Evolutionary conservation across 148 eudicot genomes (phyloP).

Genomic region (Arbutus unedo): DNA sequence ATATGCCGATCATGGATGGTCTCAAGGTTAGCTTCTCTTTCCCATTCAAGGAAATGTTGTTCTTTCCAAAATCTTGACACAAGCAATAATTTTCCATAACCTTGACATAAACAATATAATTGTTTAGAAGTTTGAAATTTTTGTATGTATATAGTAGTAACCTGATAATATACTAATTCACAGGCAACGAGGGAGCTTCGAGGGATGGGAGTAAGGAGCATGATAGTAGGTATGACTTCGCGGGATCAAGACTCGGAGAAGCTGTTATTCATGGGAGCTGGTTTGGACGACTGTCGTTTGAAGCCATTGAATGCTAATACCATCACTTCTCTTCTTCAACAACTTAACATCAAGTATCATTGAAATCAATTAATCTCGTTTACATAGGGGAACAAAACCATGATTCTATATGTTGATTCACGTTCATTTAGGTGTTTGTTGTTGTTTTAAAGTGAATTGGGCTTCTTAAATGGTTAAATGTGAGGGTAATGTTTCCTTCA

Average conservation of each 20-base stretch:
- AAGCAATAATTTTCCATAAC: too few relatives aligned
- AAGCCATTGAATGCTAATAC: constrained; percentile 21
- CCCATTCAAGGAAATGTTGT: too few relatives aligned
- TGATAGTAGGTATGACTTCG: constrained; percentile 34
- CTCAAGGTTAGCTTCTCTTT: constrained; percentile 8
- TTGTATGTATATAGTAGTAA: too few relatives aligned
- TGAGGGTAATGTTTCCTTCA: too few relatives aligned
- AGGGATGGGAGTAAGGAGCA: constrained; percentile 29
- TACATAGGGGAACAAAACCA: too few relatives aligned
- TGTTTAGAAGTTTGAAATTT: background rate
- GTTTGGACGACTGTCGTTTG: constrained; percentile 21
- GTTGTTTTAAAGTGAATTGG: too few relatives aligned
- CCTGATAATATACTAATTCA: too few relatives aligned
- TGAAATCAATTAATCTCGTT: background rate
- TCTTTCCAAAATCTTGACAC: background rate
- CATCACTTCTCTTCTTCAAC: constrained; percentile 15
- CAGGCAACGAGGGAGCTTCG: constrained; percentile 37
- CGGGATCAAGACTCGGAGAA: constrained; percentile 20
- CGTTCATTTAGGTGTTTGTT: too few relatives aligned
- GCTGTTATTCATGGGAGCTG: constrained; percentile 24
- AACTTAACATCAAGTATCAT: constrained; percentile 1
- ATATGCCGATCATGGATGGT: constrained; percentile 28
- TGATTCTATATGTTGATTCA: too few relatives aligned
- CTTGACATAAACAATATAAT: background rate
- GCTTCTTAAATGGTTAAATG: too few relatives aligned